Evolutionary conservation across 1,139 yeast genomes (phyloP).

Genomic region (Pneumocystis oryctolagi): DNA sequence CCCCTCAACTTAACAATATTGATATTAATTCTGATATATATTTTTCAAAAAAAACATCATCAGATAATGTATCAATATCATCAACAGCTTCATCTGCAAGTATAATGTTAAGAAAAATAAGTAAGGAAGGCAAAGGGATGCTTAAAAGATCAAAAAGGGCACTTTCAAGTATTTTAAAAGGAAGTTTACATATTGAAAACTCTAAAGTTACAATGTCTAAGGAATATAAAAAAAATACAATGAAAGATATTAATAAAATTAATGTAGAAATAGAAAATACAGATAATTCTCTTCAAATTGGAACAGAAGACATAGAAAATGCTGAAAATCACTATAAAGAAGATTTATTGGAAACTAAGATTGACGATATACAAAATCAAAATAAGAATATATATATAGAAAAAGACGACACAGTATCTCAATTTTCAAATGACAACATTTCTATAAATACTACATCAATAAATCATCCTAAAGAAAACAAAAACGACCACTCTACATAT

Average conservation of each 20-base stretch:
- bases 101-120: conserved; percentile 8
- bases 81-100: conserved; percentile 11
- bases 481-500: not conserved
- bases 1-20: not conserved
- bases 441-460: not conserved
- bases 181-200: conserved; percentile 5
- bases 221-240: not conserved
- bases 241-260: not conserved
- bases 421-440: not conserved
- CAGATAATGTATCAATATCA: conserved; percentile 10
- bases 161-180: not conserved
- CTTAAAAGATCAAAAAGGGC: not conserved
- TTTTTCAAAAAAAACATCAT: not conserved
- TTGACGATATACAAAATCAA: not conserved
- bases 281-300: not conserved
- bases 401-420: not conserved
- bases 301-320: not conserved
- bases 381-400: not conserved
- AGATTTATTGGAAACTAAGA: not conserved
- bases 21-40: not conserved
- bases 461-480: not conserved
- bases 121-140: conserved; percentile 2
- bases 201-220: conserved; percentile 6
- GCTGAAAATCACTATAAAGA: not conserved
- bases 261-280: not conserved